Percentiles rank a stretch among this genome's conserved stretches.
Evolutionary conservation across 2,329 filamentous ascomycete species (phyloP).

Genomic region (Pseudogymnoascus sp.): DNA sequence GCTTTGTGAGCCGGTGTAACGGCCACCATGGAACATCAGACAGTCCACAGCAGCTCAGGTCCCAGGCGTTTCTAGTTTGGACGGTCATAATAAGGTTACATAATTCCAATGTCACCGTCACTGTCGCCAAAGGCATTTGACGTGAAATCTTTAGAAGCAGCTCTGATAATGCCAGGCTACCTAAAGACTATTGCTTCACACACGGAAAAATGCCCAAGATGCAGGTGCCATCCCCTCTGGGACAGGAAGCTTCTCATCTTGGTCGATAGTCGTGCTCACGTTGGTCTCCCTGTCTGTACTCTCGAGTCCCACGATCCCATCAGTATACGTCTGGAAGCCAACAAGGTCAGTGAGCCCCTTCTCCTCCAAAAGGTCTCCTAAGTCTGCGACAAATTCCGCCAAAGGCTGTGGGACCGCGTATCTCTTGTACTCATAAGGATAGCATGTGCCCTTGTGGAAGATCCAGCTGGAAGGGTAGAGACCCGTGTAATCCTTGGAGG

Average conservation of each 20-base stretch:
- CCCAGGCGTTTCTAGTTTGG: background rate
- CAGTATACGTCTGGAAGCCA: background rate
- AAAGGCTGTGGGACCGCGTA: background rate
- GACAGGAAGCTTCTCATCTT: background rate
- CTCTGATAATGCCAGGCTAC: background rate
- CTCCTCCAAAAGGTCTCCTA: background rate
- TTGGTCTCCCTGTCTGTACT: background rate
- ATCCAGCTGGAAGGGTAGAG: background rate
- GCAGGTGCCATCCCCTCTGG: background rate
- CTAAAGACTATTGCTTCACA: background rate
- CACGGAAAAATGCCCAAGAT: background rate
- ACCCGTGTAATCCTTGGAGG: background rate
- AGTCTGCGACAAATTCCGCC: background rate
- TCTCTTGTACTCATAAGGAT: constrained; percentile 3
- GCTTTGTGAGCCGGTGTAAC: background rate
- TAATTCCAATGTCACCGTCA: background rate
- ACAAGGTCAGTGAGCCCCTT: background rate
- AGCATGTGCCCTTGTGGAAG: background rate
- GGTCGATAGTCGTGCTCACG: background rate
- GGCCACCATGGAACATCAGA: background rate
- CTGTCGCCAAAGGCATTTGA: background rate
- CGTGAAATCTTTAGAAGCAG: background rate
- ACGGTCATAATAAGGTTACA: background rate
- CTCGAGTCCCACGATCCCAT: background rate
- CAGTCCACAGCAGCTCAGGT: background rate